Percentiles rank a stretch among this genome's conserved stretches.
These are phyloP conservation scores for Yamadazyma kanchanaburiensis DNA, from an alignment of 1,139 yeast genomes.

Conservation along the genomic window DNA sequence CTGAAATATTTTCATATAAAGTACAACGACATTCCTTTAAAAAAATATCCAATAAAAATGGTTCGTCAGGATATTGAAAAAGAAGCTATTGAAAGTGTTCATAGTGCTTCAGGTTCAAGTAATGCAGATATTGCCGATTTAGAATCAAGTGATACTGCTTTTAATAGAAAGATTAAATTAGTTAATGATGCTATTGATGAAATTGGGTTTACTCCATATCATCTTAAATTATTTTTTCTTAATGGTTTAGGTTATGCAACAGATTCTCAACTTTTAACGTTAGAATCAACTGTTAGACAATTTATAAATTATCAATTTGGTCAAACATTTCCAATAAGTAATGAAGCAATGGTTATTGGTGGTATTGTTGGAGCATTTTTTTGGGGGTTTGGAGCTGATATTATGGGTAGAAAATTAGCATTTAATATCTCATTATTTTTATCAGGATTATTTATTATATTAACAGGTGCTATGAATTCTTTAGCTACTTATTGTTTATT, in stretches of 20 bases:
- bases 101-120: conserved; percentile 9
- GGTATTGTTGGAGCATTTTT: conserved; percentile 53
- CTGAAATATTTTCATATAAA: too few species aligned
- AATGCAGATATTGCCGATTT: conserved; percentile 21
- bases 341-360: conserved; percentile 35
- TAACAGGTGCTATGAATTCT: conserved; percentile 50
- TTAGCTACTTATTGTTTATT: conserved; percentile 49
- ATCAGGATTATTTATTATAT: conserved; percentile 48
- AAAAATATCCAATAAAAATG: conserved; percentile 1
- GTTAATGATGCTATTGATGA: conserved; percentile 34
- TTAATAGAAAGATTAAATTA: conserved; percentile 24
- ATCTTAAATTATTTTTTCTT: conserved; percentile 34
- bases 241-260: conserved; percentile 66
- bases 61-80: conserved; percentile 8
- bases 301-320: conserved; percentile 43
- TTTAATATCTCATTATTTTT: conserved; percentile 52
- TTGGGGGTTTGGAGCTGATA: conserved; percentile 60
- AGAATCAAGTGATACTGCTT: conserved; percentile 22
- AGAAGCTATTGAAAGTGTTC: conserved; percentile 11
- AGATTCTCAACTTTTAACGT: conserved; percentile 52
- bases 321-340: conserved; percentile 27
- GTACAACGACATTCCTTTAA: too few species aligned
- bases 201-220: conserved; percentile 35
- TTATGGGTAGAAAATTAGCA: conserved; percentile 55
- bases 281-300: conserved; percentile 35